Conservation (phyloP, 169 alveolate species). For the Eimeria acervulina region DNA sequence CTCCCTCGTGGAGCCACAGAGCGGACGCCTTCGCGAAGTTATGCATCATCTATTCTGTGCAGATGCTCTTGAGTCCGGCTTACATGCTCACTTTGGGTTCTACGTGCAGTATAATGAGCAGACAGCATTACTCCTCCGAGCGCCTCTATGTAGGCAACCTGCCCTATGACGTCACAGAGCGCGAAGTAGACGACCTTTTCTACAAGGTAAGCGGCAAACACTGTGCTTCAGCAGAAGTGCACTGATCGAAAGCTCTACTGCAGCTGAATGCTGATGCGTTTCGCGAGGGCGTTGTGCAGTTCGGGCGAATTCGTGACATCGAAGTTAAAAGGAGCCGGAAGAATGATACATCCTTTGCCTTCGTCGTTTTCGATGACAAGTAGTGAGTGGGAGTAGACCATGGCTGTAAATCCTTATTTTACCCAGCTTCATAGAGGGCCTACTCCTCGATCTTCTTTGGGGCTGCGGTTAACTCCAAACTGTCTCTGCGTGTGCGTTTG, state of each 20-base stretch:
- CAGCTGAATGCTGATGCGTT: background rate
- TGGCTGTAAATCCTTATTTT: background rate
- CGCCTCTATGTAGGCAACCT: constrained; percentile 68
- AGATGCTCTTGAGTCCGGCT: background rate
- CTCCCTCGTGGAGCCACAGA: background rate
- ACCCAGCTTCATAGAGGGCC: background rate
- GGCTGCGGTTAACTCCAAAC: background rate
- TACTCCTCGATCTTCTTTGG: background rate
- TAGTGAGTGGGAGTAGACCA: constrained; percentile 66
- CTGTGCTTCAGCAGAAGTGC: background rate
- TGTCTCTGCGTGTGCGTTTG: constrained; percentile 25
- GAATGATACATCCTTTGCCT: constrained; percentile 87
- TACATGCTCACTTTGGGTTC: background rate
- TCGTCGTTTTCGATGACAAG: constrained; percentile 86
- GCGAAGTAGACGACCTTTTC: constrained; percentile 65
- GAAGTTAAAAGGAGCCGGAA: constrained; percentile 87
- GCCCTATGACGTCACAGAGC: constrained; percentile 63
- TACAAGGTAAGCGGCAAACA: constrained; percentile 26
- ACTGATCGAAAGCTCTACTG: background rate
- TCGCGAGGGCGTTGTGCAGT: constrained; percentile 82
- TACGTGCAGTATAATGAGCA: constrained; percentile 43
- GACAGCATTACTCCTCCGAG: constrained; percentile 35
- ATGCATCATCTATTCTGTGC: background rate
- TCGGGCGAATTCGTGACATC: constrained; percentile 89
- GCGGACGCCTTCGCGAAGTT: background rate